Percentiles rank a stretch among this genome's conserved stretches.
Conservation (phyloP, 2,329 filamentous ascomycete genomes). For the Torrubiella hemipterigena region DNA sequence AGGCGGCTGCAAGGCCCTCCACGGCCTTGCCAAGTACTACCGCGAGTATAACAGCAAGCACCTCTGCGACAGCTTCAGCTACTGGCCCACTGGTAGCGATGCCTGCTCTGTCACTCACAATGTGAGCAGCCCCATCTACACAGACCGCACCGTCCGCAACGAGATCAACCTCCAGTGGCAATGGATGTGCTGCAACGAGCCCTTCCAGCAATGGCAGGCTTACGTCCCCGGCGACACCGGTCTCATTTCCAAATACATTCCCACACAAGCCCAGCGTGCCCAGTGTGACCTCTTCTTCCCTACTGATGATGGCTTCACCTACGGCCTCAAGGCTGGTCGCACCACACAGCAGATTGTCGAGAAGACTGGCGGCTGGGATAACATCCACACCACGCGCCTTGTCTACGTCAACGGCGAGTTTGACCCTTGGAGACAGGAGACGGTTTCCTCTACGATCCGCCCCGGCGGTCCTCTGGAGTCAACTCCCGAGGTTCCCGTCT, state of each 20-base stretch:
- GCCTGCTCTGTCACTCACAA: slow-evolving; percentile 36
- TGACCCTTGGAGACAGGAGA: slow-evolving; percentile 5
- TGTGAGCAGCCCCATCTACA: slow-evolving; percentile 32
- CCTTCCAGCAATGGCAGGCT: too few relatives aligned
- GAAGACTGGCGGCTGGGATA: slow-evolving; percentile 3
- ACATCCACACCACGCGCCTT: slow-evolving; percentile 3
- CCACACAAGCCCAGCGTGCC: neutral
- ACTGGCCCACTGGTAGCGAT: too few relatives aligned
- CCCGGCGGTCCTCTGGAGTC: slow-evolving; percentile 18
- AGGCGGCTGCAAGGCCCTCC: slow-evolving; percentile 37
- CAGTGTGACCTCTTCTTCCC: neutral
- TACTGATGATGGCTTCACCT: neutral
- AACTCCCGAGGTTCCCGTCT: slow-evolving; percentile 31
- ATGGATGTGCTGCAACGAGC: slow-evolving; percentile 53
- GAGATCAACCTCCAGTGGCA: slow-evolving; percentile 38
- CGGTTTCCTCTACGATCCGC: slow-evolving; percentile 1
- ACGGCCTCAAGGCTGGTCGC: slow-evolving; percentile 23
- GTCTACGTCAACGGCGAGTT: slow-evolving; percentile 4
- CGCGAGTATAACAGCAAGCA: slow-evolving; percentile 19
- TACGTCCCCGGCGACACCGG: too few relatives aligned
- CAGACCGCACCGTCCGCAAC: slow-evolving; percentile 35
- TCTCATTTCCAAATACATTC: neutral
- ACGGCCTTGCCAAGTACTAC: slow-evolving; percentile 43
- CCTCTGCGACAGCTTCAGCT: too few relatives aligned
- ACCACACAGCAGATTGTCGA: slow-evolving; percentile 20